phyloP scores from a whole-genome alignment of 2,329 filamentous ascomycete genomes.

The Fonsecaea multimorphosa region DNA sequence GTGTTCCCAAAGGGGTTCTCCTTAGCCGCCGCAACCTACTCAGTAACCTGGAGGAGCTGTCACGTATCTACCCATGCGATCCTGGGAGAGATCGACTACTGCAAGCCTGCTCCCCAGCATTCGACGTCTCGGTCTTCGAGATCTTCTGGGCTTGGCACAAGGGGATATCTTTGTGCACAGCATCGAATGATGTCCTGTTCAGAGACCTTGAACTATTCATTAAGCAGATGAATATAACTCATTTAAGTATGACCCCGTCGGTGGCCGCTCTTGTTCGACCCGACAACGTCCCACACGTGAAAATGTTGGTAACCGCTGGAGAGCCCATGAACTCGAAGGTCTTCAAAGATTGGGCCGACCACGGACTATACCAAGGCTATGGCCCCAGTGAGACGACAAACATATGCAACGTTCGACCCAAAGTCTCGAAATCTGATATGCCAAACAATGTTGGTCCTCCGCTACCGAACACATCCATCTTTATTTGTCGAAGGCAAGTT shows the following conservation, averaged over 20 bases:
- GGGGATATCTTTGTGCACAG: slow-evolving; percentile 79
- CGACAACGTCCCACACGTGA: slow-evolving; percentile 69
- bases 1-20: slow-evolving; percentile 77
- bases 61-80: slow-evolving; percentile 66
- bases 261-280: slow-evolving; percentile 78
- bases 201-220: slow-evolving; percentile 73
- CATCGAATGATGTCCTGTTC: slow-evolving; percentile 75
- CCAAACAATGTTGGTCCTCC: slow-evolving; percentile 78
- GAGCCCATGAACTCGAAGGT: slow-evolving; percentile 79
- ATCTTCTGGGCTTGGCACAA: slow-evolving; percentile 83
- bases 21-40: slow-evolving; percentile 77
- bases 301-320: slow-evolving; percentile 80
- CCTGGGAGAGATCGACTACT: slow-evolving; percentile 65
- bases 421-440: slow-evolving; percentile 63
- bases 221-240: slow-evolving; percentile 69
- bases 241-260: slow-evolving; percentile 84
- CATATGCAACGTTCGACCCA: slow-evolving; percentile 75
- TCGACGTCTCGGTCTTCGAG: slow-evolving; percentile 87
- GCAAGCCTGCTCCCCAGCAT: slow-evolving; percentile 82
- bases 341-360: slow-evolving; percentile 68
- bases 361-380: slow-evolving; percentile 77
- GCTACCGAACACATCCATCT: slow-evolving; percentile 76
- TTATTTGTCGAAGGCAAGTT: slow-evolving; percentile 56
- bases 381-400: slow-evolving; percentile 88
- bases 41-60: slow-evolving; percentile 74